Base-by-base conservation (phyloP, 176 grass and related monocot species). In the Panicum miliaceum region DNA sequence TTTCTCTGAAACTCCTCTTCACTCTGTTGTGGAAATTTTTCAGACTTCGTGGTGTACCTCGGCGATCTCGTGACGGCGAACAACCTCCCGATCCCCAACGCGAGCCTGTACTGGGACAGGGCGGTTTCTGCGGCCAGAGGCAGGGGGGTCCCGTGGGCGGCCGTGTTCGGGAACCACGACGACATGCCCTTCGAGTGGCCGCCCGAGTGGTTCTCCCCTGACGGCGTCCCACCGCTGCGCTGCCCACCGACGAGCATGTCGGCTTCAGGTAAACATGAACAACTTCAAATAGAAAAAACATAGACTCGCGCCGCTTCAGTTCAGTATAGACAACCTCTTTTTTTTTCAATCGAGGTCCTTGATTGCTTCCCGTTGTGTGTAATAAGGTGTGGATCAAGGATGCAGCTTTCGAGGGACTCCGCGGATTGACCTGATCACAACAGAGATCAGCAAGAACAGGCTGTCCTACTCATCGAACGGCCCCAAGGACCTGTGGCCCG, bases 31-130 rank as follows among this genome's bases (percentile, higher is more conserved):
- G 4, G 19, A 9, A 58, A 37, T 23, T 16, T 19, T 38, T 6
- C 79, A 95, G 95, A 98, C 63, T 95, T 95, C 52, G 95, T 98
- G 27, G 88, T 98, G 80, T 98, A 98, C 75, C 91, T 98, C 6
- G 92, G 95, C 34, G 95, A 98, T 63, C 86, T 98, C 4, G 85
- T 98, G 57, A 98, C 95, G 3, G 92, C 95, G 42, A 98, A 98
- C 89, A 98, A 98, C 68, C 37, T 98, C 35, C 80, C 89, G 62
- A 86, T 91, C 63, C 84, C 85, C 10, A 98, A 98, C 73, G 95
- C 95, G 38, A 93, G 75, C 66, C 42, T 91, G n/a, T 95, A 98
- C 71, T 95, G 92, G 95, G 91, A 92, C 84, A 61, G 78, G 35
- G 95, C 92, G 5, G 54, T 98, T 35, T 98, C 95, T 20, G 29